Evolutionary conservation across 768 basidiomycete genomes (phyloP).

Genomic region (Goffeauzyma gilvescens): DNA sequence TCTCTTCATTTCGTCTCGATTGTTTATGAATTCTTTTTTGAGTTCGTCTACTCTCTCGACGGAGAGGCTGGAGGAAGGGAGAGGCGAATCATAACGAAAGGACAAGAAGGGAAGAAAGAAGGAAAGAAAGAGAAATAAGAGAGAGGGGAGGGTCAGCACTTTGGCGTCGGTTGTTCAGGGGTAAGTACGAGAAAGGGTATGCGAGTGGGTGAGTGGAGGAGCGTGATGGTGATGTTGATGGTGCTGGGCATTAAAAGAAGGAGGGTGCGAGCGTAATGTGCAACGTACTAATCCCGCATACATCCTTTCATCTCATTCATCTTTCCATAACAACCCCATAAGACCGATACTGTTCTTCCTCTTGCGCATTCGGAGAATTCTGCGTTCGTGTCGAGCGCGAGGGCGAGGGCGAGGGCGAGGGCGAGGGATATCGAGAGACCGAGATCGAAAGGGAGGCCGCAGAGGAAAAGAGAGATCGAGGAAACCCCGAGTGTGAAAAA

Average conservation of each 20-base stretch:
- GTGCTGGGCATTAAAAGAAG: too few relatives aligned
- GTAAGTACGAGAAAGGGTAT: too few relatives aligned
- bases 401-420: neutral
- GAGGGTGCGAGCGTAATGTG: too few relatives aligned
- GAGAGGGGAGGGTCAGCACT: too few relatives aligned
- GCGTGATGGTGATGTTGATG: too few relatives aligned
- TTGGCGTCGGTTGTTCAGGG: too few relatives aligned
- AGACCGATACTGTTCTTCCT: constrained; percentile 21
- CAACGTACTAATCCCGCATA: constrained; percentile 20
- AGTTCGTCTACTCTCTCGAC: neutral
- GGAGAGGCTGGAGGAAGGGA: neutral
- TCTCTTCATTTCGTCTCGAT: neutral
- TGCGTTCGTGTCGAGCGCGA: neutral
- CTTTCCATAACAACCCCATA: constrained; percentile 17
- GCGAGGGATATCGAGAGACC: neutral
- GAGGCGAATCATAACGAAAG: neutral
- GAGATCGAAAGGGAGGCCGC: too few relatives aligned
- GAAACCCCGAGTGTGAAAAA: too few relatives aligned
- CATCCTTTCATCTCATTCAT: constrained; percentile 22
- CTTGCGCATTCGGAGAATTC: constrained; percentile 23
- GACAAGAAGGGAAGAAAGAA: neutral
- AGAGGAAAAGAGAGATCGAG: too few relatives aligned
- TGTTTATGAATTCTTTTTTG: neutral
- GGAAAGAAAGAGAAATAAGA: neutral
- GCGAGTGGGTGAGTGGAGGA: too few relatives aligned